Conservation (phyloP, 106 monocot species). For the Chionographis japonica region DNA sequence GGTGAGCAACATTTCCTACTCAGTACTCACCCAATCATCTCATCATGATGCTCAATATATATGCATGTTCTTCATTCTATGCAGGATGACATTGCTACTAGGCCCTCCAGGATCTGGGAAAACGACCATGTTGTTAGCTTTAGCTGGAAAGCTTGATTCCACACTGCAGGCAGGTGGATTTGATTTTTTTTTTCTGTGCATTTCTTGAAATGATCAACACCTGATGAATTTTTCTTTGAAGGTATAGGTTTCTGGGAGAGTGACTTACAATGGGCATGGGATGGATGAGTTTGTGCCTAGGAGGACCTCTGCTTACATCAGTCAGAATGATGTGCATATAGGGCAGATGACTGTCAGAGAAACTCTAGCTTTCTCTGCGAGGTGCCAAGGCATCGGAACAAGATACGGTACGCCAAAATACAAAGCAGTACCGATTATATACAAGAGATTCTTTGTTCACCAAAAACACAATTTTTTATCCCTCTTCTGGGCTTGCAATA, state of each 20-base stretch:
- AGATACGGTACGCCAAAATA: slow-evolving; percentile 16
- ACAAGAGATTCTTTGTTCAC: too few relatives aligned
- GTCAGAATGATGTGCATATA: slow-evolving; percentile 36
- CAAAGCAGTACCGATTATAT: not conserved
- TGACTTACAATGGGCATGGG: slow-evolving; percentile 38
- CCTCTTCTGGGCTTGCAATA: too few relatives aligned
- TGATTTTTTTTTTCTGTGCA: not conserved
- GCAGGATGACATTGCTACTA: slow-evolving; percentile 37
- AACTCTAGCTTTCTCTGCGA: slow-evolving; percentile 33
- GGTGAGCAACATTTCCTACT: not conserved
- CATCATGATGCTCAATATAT: too few relatives aligned
- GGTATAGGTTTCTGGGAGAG: slow-evolving; percentile 30
- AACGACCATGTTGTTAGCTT: slow-evolving; percentile 26
- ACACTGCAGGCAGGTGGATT: slow-evolving; percentile 13
- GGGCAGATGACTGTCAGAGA: slow-evolving; percentile 38
- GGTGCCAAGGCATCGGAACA: slow-evolving; percentile 31
- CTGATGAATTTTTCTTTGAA: too few relatives aligned
- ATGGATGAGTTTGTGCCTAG: slow-evolving; percentile 41
- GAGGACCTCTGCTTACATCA: slow-evolving; percentile 30
- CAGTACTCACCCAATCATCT: too few relatives aligned
- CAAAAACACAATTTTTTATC: too few relatives aligned
- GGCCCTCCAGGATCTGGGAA: slow-evolving; percentile 46
- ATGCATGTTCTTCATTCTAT: too few relatives aligned
- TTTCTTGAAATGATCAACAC: too few relatives aligned
- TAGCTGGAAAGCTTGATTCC: slow-evolving; percentile 33